Evolutionary conservation across 495 filamentous ascomycete genomes (phyloP).

Genomic region (Jackrogersella minutella): DNA sequence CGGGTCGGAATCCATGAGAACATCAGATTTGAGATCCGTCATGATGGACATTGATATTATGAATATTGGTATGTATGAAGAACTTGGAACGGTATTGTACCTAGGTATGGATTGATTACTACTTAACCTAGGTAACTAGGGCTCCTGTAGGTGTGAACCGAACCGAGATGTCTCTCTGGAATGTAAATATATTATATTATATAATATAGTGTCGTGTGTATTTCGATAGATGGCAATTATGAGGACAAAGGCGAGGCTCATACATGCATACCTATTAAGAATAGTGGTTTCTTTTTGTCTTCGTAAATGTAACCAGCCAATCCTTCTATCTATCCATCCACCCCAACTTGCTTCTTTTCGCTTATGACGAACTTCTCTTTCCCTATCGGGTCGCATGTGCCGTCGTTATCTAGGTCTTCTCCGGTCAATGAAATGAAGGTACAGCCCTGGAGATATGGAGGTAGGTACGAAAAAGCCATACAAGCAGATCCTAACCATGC

Average conservation of each 20-base stretch:
- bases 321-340: not conserved
- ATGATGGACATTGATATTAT: no score
- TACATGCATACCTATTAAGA: no score
- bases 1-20: conserved; percentile 17
- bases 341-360: no score
- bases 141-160: not conserved
- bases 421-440: conserved; percentile 1
- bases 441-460: no score
- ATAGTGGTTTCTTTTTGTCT: no score
- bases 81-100: no score
- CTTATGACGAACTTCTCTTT: conserved; percentile 4
- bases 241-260: conserved; percentile 12
- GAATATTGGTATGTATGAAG: no score
- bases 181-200: not conserved
- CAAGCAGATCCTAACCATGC: conserved; percentile 23
- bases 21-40: conserved; percentile 7
- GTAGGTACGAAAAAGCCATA: conserved; percentile 10
- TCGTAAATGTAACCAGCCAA: no score
- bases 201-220: no score
- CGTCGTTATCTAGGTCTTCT: conserved; percentile 8
- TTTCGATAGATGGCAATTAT: not conserved
- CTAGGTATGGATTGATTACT: no score
- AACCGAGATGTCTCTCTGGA: not conserved
- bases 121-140: no score
- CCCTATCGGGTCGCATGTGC: conserved; percentile 3